Conservation (phyloP, 2,329 filamentous ascomycete genomes). For the Septoria linicola region DNA sequence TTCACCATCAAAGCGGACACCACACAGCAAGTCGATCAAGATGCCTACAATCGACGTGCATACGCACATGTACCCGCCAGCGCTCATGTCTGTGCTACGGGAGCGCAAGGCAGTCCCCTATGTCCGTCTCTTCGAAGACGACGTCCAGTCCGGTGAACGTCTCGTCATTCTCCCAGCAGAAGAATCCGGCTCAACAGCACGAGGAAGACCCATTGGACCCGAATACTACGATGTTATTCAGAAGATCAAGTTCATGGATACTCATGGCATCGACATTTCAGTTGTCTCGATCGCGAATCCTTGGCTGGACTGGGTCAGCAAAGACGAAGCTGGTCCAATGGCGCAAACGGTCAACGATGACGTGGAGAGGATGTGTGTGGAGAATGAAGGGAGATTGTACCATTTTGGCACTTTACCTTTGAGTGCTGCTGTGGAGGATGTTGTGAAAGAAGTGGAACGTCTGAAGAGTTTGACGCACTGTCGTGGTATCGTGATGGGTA, state of each 20-base stretch:
- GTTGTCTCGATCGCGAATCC: conserved; percentile 90
- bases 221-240: conserved; percentile 78
- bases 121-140: conserved; percentile 61
- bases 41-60: conserved; percentile 58
- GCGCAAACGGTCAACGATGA: conserved; percentile 74
- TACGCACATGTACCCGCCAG: conserved; percentile 62
- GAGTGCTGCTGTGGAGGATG: conserved; percentile 60
- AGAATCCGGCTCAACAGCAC: conserved; percentile 41
- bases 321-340: conserved; percentile 60
- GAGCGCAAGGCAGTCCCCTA: conserved; percentile 64
- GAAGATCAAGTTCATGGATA: conserved; percentile 86
- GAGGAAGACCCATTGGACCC: conserved; percentile 77
- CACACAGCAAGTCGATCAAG: conserved; percentile 21
- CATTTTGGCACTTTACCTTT: conserved; percentile 82
- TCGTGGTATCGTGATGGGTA: conserved; percentile 85
- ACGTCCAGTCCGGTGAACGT: conserved; percentile 55
- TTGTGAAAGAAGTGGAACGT: conserved; percentile 65
- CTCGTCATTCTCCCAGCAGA: conserved; percentile 46
- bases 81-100: conserved; percentile 54
- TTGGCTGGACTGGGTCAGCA: conserved; percentile 80
- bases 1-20: too few relatives aligned
- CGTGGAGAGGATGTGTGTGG: conserved; percentile 68
- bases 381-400: conserved; percentile 67
- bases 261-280: conserved; percentile 75
- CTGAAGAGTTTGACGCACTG: conserved; percentile 64